These are phyloP conservation scores for Capsicum chinense DNA, from an alignment of 257 asterid species.

Conservation along the genomic window DNA sequence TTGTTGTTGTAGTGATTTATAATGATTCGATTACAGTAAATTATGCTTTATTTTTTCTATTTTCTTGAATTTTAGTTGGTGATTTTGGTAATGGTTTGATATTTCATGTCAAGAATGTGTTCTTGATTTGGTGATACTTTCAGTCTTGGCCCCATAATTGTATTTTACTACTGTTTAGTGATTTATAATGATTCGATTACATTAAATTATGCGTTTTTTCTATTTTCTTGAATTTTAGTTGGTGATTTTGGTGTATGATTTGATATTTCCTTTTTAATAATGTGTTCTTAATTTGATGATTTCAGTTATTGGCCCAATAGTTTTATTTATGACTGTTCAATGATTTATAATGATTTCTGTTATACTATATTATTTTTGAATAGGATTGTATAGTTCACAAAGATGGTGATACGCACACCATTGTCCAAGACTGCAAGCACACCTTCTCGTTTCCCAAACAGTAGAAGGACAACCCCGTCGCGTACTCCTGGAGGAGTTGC, in stretches of 20 bases:
- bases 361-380: background rate
- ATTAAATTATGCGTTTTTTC: too few species aligned
- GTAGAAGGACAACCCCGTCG: constrained; percentile 58
- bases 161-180: background rate
- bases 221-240: too few species aligned
- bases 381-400: constrained; percentile 16
- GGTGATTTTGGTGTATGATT: too few species aligned
- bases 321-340: background rate
- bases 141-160: background rate
- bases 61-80: background rate
- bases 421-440: constrained; percentile 55
- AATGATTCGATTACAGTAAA: background rate
- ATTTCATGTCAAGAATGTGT: background rate
- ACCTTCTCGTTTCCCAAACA: constrained; percentile 44
- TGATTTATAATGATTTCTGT: background rate
- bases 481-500: constrained; percentile 66
- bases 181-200: background rate
- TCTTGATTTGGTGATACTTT: background rate
- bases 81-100: constrained; percentile 13
- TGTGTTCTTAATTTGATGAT: too few species aligned
- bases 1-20: too few species aligned
- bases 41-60: background rate
- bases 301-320: too few species aligned
- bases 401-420: constrained; percentile 11
- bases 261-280: too few species aligned